These are phyloP conservation scores for Lepidium didymum DNA, from an alignment of 345 rosid genomes.

Conservation along the genomic window DNA sequence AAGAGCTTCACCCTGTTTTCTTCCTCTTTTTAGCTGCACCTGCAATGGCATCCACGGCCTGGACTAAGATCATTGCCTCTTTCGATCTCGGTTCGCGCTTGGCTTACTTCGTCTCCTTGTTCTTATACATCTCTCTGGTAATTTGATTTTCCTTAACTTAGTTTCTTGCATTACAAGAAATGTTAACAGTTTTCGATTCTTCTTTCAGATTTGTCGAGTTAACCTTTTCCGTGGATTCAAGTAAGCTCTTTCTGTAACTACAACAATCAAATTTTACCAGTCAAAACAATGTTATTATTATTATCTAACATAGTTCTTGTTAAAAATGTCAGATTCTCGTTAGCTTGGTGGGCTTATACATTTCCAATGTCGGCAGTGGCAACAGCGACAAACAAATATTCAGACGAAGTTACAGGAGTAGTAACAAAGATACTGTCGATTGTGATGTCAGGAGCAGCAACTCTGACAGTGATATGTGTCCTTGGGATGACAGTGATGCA, in stretches of 20 bases:
- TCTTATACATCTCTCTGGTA: conserved; percentile 80
- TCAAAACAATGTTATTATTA: neutral
- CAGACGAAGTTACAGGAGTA: conserved; percentile 40
- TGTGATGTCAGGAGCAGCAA: conserved; percentile 37
- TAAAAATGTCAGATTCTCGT: conserved; percentile 50
- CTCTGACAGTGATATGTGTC: conserved; percentile 45
- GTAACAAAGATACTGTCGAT: conserved; percentile 39
- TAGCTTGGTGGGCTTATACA: conserved; percentile 97
- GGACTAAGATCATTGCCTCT: conserved; percentile 69
- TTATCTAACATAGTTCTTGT: neutral
- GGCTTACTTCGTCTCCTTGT: conserved; percentile 80
- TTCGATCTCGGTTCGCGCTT: conserved; percentile 70
- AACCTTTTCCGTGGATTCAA: conserved; percentile 78
- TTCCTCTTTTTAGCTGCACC: conserved; percentile 92
- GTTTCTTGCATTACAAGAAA: conserved; percentile 11
- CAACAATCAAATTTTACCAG: neutral
- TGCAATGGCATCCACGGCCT: conserved; percentile 82
- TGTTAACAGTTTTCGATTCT: neutral
- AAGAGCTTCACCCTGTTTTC: conserved; percentile 94
- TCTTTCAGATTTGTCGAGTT: conserved; percentile 64
- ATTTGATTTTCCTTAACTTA: neutral
- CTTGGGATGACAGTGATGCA: conserved; percentile 43
- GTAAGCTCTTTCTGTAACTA: conserved; percentile 25
- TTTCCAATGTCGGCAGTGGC: conserved; percentile 78
- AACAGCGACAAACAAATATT: conserved; percentile 56